These are phyloP conservation scores for Phytophthora palmivora DNA, from an alignment of 352 stramenopile genomes.

Conservation along the genomic window DNA sequence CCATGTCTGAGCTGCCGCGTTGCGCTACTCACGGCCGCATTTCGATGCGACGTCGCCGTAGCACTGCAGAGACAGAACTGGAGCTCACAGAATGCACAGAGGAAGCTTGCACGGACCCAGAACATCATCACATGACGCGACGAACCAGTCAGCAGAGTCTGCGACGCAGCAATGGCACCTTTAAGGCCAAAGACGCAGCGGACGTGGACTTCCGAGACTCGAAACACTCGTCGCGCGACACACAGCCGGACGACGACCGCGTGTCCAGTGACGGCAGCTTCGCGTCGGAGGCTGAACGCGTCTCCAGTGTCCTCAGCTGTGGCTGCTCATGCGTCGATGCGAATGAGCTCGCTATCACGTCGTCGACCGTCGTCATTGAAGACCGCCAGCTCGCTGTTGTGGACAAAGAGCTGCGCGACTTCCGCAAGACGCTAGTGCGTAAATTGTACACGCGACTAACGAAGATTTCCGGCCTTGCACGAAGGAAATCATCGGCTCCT, in stretches of 20 bases:
- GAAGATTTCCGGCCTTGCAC: conserved; percentile 49
- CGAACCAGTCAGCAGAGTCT: conserved; percentile 27
- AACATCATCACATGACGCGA: conserved; percentile 15
- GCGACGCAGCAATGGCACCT: conserved; percentile 19
- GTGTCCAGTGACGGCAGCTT: conserved; percentile 47
- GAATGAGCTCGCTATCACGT: conserved; percentile 48
- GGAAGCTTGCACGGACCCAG: conserved; percentile 14
- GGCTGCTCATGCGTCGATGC: conserved; percentile 53
- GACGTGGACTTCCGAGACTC: conserved; percentile 30
- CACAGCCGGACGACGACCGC: conserved; percentile 46
- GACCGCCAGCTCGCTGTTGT: conserved; percentile 73
- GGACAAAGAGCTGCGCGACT: conserved; percentile 67
- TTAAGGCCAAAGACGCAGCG: conserved; percentile 19
- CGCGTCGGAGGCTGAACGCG: conserved; percentile 41
- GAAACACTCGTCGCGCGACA: conserved; percentile 43
- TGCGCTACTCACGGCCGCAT: conserved; percentile 48
- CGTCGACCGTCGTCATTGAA: conserved; percentile 62
- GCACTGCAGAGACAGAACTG: conserved; percentile 41
- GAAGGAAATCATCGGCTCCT: conserved; percentile 29
- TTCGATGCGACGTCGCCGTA: conserved; percentile 43
- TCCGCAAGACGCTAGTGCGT: conserved; percentile 67
- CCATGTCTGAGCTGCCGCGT: conserved; percentile 32
- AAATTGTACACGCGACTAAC: conserved; percentile 63
- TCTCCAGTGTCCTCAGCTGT: conserved; percentile 53
- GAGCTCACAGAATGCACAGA: conserved; percentile 30